Percentiles rank a stretch among this genome's conserved stretches.
Conservation (phyloP, 2,329 filamentous ascomycete genomes). For the Huntiella moniliformis region DNA sequence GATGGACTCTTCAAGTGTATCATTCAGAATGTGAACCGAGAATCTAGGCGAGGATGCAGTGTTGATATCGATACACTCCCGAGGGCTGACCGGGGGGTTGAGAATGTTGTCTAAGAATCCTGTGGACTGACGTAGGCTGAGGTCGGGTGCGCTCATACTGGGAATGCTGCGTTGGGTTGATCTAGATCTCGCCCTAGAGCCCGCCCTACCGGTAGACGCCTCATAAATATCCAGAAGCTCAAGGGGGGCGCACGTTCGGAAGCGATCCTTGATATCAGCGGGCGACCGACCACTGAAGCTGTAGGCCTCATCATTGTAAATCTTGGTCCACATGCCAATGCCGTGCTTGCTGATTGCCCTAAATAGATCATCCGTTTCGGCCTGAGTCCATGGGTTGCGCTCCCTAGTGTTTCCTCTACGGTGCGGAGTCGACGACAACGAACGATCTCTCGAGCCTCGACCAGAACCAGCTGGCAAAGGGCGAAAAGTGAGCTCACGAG, state of each 20-base stretch:
- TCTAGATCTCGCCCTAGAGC: too few species aligned
- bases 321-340: slow-evolving; percentile 46
- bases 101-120: slow-evolving; percentile 6
- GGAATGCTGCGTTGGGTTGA: neutral
- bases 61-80: neutral
- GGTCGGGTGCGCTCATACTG: neutral
- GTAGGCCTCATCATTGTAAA: slow-evolving; percentile 41
- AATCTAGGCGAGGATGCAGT: neutral
- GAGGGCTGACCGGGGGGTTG: slow-evolving; percentile 2
- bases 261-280: slow-evolving; percentile 46
- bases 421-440: slow-evolving; percentile 17
- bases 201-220: neutral
- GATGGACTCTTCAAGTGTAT: slow-evolving; percentile 13
- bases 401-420: slow-evolving; percentile 34
- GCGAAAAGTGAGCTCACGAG: neutral
- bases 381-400: slow-evolving; percentile 44
- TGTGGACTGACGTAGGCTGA: neutral
- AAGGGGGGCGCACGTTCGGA: slow-evolving; percentile 45
- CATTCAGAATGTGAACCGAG: slow-evolving; percentile 12
- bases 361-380: slow-evolving; percentile 43
- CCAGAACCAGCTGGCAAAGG: neutral
- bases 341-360: slow-evolving; percentile 43
- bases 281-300: slow-evolving; percentile 41
- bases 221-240: slow-evolving; percentile 25
- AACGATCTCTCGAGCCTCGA: neutral